Conservation (phyloP, 1,284 basidiomycete genomes). For the Cutaneotrichosporon dermatis region DNA sequence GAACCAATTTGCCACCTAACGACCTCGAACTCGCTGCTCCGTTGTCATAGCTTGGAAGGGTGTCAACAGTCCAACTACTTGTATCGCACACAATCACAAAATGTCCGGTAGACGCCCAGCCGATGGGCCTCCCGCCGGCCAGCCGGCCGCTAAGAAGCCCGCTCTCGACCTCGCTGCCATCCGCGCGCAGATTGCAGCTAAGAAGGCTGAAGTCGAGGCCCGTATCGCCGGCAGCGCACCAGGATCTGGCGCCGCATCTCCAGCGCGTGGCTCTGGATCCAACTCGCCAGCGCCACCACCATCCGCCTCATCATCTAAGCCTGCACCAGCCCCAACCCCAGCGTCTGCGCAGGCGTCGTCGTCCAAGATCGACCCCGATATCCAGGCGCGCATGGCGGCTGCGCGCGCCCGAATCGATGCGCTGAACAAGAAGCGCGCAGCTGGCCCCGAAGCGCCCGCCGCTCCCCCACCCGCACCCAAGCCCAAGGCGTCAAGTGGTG, state of each 20-base stretch:
- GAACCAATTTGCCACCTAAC: constrained; percentile 11
- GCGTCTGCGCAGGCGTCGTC: background rate
- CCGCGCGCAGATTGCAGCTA: constrained; percentile 72
- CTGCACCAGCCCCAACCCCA: too few species aligned
- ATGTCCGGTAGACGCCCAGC: constrained; percentile 2
- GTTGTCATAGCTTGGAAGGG: too few species aligned
- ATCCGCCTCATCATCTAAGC: constrained; percentile 44
- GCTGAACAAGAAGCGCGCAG: constrained; percentile 52
- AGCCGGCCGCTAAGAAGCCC: constrained; percentile 22
- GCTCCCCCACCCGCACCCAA: constrained; percentile 6
- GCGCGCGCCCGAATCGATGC: constrained; percentile 73
- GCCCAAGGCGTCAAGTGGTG: constrained; percentile 20
- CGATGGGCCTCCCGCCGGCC: constrained; percentile 17
- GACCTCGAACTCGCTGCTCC: background rate
- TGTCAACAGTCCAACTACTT: too few species aligned
- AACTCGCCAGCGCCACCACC: constrained; percentile 33
- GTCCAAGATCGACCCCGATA: constrained; percentile 55
- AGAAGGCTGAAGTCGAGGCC: constrained; percentile 69
- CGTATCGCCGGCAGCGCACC: constrained; percentile 49
- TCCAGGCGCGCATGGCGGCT: constrained; percentile 67
- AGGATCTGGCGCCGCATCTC: constrained; percentile 28
- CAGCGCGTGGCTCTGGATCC: constrained; percentile 10
- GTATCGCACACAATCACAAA: too few species aligned
- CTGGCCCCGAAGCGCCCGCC: background rate
- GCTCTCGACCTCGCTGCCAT: constrained; percentile 30